Conservation (phyloP, 108 stramenopile species). For the Skeletonema grethae region DNA sequence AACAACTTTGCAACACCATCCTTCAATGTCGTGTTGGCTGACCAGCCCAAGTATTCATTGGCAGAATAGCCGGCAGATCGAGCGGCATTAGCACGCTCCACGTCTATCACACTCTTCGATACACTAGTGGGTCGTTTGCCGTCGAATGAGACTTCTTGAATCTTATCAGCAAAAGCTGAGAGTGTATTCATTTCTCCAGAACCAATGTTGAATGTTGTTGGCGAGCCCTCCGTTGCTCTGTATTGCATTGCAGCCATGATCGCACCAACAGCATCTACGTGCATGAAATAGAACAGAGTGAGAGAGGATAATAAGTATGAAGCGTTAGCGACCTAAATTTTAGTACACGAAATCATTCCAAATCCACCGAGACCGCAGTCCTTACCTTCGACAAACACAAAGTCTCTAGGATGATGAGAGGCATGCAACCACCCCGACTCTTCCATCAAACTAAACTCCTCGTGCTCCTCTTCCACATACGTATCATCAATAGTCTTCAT, state of each 20-base stretch:
- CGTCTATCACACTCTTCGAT: constrained; percentile 29
- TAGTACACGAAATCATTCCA: not conserved
- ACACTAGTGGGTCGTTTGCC: constrained; percentile 7
- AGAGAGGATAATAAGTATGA: not conserved
- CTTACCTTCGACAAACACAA: constrained; percentile 67
- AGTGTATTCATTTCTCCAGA: constrained; percentile 31
- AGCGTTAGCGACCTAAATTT: not conserved
- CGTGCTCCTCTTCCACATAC: not conserved
- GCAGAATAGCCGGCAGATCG: constrained; percentile 27
- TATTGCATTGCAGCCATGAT: constrained; percentile 81
- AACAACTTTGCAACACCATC: constrained; percentile 61
- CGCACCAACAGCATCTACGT: constrained; percentile 63
- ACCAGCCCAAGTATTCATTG: constrained; percentile 50
- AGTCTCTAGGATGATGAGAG: constrained; percentile 45
- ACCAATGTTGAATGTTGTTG: constrained; percentile 52
- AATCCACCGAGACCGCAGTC: constrained; percentile 3
- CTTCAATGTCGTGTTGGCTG: constrained; percentile 49
- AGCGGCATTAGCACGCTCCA: constrained; percentile 36
- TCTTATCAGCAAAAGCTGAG: constrained; percentile 34
- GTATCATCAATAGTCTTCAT: not conserved
- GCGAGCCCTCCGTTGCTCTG: constrained; percentile 33
- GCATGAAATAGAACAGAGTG: not conserved
- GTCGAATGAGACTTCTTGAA: constrained; percentile 19
- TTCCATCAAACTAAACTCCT: constrained; percentile 28
- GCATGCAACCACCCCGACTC: constrained; percentile 33